Evolutionary conservation across 208 protist genomes (phyloP).

Genomic region (Acanthamoeba sp.): DNA sequence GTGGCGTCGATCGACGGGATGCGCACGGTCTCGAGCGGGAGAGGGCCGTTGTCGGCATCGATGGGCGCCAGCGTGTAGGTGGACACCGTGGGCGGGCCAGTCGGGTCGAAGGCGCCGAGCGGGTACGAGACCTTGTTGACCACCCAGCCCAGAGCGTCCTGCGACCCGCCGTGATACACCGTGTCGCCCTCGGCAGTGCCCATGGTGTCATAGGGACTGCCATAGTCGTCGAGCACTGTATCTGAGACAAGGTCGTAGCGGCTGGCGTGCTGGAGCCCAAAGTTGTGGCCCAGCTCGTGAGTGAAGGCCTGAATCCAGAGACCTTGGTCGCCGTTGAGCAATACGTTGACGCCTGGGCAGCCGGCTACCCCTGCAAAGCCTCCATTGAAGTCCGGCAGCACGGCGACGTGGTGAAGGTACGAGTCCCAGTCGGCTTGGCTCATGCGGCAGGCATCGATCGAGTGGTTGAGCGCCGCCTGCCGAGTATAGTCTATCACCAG

Average conservation of each 20-base stretch:
- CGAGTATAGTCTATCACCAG: not conserved
- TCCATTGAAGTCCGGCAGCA: not conserved
- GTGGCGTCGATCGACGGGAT: not conserved
- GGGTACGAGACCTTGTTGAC: not conserved
- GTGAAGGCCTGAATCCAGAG: not conserved
- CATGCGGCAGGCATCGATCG: not conserved
- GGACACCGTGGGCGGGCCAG: not conserved
- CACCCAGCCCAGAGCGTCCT: not conserved
- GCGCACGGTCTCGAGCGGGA: not conserved
- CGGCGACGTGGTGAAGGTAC: not conserved
- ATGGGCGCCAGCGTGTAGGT: not conserved
- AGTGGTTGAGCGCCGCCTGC: not conserved
- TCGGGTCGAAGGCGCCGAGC: not conserved
- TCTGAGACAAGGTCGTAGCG: not conserved
- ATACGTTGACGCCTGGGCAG: not conserved
- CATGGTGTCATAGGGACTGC: not conserved
- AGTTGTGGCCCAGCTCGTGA: constrained; percentile 3
- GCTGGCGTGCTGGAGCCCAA: not conserved
- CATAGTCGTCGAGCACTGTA: not conserved
- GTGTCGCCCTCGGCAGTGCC: not conserved
- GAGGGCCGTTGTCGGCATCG: not conserved
- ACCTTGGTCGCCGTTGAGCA: not conserved
- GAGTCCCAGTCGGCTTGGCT: not conserved
- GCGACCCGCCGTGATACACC: not conserved
- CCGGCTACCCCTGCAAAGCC: not conserved